phyloP scores from a whole-genome alignment of 2,329 filamentous ascomycete species.

The Elsinoe ampelina region DNA sequence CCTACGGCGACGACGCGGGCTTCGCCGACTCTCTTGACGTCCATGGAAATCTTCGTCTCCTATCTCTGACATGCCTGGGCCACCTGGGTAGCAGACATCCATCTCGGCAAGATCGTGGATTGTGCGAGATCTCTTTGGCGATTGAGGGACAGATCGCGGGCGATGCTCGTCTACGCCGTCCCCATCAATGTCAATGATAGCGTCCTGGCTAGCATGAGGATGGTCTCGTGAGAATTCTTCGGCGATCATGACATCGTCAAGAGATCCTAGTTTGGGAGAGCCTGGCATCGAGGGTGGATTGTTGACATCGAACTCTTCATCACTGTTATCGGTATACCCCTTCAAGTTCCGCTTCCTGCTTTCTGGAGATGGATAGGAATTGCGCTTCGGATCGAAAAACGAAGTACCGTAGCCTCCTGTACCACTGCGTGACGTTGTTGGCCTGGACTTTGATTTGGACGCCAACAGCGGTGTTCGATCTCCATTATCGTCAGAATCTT shows the following conservation, averaged over 20 bases:
- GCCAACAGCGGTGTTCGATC: conserved; percentile 49
- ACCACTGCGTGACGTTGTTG: conserved; percentile 23
- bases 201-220: conserved; percentile 34
- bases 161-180: conserved; percentile 21
- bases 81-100: conserved; percentile 86
- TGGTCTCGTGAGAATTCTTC: conserved; percentile 45
- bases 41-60: conserved; percentile 59
- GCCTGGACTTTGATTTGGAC: conserved; percentile 27
- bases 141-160: conserved; percentile 32
- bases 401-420: conserved; percentile 25
- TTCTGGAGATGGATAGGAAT: conserved; percentile 29
- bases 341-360: conserved; percentile 19
- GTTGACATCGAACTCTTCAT: conserved; percentile 51
- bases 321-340: conserved; percentile 16
- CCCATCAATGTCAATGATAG: conserved; percentile 43
- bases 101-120: conserved; percentile 60
- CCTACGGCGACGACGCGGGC: conserved; percentile 45
- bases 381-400: conserved; percentile 23
- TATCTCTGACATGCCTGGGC: conserved; percentile 62
- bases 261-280: conserved; percentile 46
- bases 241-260: conserved; percentile 59
- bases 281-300: conserved; percentile 55
- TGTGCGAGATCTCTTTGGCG: conserved; percentile 44
- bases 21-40: conserved; percentile 24
- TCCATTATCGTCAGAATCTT: conserved; percentile 36